phyloP scores from a whole-genome alignment of 805 yeast genomes.

The Zygosaccharomyces kombuchaensis region DNA sequence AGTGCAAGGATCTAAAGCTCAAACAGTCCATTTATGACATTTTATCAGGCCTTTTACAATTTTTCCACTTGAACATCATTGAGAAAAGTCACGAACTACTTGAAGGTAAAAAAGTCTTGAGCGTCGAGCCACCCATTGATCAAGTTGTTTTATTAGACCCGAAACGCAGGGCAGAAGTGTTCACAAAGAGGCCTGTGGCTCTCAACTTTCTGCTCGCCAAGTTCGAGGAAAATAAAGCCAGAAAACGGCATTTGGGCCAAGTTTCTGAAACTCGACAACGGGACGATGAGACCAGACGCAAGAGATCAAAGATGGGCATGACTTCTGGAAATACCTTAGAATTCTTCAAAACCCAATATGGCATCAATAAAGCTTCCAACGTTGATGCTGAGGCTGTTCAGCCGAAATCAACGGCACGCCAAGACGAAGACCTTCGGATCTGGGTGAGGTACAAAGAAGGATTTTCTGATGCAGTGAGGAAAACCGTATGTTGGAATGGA shows the following conservation, averaged over 20 bases:
- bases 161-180: constrained; percentile 21
- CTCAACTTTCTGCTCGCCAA: constrained; percentile 28
- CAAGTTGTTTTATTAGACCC: constrained; percentile 25
- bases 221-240: constrained; percentile 30
- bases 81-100: constrained; percentile 29
- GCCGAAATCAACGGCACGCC: constrained; percentile 25
- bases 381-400: not conserved
- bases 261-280: constrained; percentile 16
- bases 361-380: constrained; percentile 10
- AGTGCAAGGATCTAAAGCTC: constrained; percentile 24
- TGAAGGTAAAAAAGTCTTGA: constrained; percentile 17
- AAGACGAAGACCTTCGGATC: constrained; percentile 38
- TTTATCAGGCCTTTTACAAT: constrained; percentile 38
- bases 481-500: constrained; percentile 72
- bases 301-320: constrained; percentile 21
- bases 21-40: constrained; percentile 33
- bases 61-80: constrained; percentile 41
- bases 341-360: constrained; percentile 45
- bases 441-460: constrained; percentile 96
- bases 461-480: constrained; percentile 84
- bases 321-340: constrained; percentile 29
- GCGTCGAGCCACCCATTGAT: constrained; percentile 31
- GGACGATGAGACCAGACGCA: constrained; percentile 20
- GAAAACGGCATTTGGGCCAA: constrained; percentile 33
- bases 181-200: constrained; percentile 24